Evolutionary conservation across 140 eudicot species (phyloP).

Genomic region (Bidens hawaiensis): DNA sequence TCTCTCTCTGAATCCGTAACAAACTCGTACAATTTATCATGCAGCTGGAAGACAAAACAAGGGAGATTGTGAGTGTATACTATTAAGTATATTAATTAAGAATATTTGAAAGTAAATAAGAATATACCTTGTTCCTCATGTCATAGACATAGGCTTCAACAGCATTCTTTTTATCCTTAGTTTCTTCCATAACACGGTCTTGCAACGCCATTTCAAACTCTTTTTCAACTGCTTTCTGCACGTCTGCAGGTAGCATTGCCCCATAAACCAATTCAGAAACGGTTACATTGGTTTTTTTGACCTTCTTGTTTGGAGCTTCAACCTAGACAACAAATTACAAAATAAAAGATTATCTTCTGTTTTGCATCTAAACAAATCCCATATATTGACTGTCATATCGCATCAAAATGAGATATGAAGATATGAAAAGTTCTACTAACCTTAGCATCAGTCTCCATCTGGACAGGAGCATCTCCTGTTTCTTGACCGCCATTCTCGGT

Average conservation of each 20-base stretch:
- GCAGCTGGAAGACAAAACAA: slow-evolving; percentile 56
- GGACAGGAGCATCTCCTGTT: slow-evolving; percentile 54
- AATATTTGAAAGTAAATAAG: neutral
- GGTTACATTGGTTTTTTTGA: slow-evolving; percentile 61
- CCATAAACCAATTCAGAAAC: slow-evolving; percentile 68
- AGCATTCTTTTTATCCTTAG: slow-evolving; percentile 92
- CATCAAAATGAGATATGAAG: no score
- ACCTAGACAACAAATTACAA: slow-evolving; percentile 33
- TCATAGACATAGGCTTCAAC: slow-evolving; percentile 96
- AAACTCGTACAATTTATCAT: slow-evolving; percentile 68
- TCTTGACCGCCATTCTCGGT: slow-evolving; percentile 70
- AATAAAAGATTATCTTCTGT: neutral
- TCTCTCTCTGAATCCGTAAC: slow-evolving; percentile 70
- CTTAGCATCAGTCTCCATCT: slow-evolving; percentile 89
- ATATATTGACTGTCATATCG: neutral
- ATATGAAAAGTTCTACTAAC: slow-evolving; percentile 19
- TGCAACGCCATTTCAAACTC: slow-evolving; percentile 98
- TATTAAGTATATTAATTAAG: neutral
- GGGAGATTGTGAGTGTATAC: neutral
- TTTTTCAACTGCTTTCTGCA: slow-evolving; percentile 83
- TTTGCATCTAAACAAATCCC: neutral
- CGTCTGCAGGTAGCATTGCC: slow-evolving; percentile 58
- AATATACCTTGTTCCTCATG: slow-evolving; percentile 86
- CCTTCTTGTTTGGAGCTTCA: slow-evolving; percentile 87
- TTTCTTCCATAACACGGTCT: slow-evolving; percentile 96